Evolutionary conservation across 805 yeast species (phyloP).

Genomic region (Myxozyma mucilagina): DNA sequence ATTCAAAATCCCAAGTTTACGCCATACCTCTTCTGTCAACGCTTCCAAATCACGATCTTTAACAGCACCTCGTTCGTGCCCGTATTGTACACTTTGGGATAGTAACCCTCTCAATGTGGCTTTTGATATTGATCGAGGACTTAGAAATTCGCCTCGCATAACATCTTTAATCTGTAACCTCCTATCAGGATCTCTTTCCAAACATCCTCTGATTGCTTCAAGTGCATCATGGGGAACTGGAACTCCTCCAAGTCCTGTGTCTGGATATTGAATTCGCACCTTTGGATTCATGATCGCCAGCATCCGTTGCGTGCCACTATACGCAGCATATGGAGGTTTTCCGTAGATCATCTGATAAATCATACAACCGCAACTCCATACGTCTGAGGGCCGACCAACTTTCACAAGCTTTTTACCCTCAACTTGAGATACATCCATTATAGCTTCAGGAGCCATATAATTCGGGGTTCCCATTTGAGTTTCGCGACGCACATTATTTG

Average conservation of each 20-base stretch:
- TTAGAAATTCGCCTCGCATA: constrained; percentile 62
- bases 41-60: constrained; percentile 13
- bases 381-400: constrained; percentile 92
- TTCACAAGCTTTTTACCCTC: constrained; percentile 52
- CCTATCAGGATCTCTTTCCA: constrained; percentile 66
- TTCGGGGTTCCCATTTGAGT: constrained; percentile 94
- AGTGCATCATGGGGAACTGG: constrained; percentile 69
- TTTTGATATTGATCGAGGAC: constrained; percentile 71
- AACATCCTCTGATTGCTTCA: constrained; percentile 70
- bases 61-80: constrained; percentile 45
- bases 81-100: constrained; percentile 74
- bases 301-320: constrained; percentile 71
- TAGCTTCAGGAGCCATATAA: constrained; percentile 97
- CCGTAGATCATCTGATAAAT: constrained; percentile 95
- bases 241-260: constrained; percentile 57
- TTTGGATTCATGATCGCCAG: constrained; percentile 86
- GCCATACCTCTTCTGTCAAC: constrained; percentile 31
- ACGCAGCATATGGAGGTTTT: constrained; percentile 81
- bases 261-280: constrained; percentile 66
- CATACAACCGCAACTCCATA: constrained; percentile 98
- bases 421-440: constrained; percentile 56
- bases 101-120: constrained; percentile 68
- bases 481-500: constrained; percentile 84
- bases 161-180: constrained; percentile 66
- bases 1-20: constrained; percentile 21